phyloP scores from a whole-genome alignment of 805 yeast genomes.

The Alloascoidea hylecoeti region DNA sequence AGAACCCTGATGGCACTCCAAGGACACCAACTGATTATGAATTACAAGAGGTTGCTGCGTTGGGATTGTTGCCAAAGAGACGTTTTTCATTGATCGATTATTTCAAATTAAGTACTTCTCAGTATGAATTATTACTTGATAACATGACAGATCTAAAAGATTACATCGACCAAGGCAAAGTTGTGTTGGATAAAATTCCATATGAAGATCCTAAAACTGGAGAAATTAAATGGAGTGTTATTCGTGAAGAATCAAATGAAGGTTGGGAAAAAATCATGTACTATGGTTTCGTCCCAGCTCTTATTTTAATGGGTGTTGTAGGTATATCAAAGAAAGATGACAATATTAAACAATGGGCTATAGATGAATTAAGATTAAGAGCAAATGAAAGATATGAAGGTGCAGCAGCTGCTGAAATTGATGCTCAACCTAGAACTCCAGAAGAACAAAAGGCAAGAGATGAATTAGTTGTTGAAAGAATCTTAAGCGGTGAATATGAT shows the following conservation, averaged over 20 bases:
- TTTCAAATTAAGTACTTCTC: constrained; percentile 33
- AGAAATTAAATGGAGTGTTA: constrained; percentile 63
- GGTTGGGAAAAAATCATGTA: constrained; percentile 77
- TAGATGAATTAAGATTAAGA: constrained; percentile 67
- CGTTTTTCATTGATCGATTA: constrained; percentile 34
- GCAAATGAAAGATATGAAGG: constrained; percentile 51
- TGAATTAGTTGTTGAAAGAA: constrained; percentile 66
- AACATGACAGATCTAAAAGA: constrained; percentile 48
- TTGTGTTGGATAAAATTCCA: constrained; percentile 73
- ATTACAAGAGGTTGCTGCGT: constrained; percentile 56
- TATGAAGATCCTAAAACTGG: constrained; percentile 70
- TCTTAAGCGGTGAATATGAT: constrained; percentile 76
- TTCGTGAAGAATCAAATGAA: constrained; percentile 63
- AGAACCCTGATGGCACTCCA: constrained; percentile 64
- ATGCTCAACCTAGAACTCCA: constrained; percentile 24
- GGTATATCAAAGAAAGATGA: constrained; percentile 36
- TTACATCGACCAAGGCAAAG: constrained; percentile 37
- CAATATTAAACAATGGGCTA: constrained; percentile 63
- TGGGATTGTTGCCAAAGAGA: constrained; percentile 47
- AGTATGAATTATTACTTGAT: constrained; percentile 38
- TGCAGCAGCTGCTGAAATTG: constrained; percentile 28
- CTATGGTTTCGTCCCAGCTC: constrained; percentile 59
- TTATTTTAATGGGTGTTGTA: constrained; percentile 38
- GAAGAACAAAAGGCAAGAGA: constrained; percentile 56
- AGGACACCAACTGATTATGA: constrained; percentile 59